These are phyloP conservation scores for Halophytophthora batemanensis DNA, from an alignment of 352 stramenopile species.

Conservation along the genomic window DNA sequence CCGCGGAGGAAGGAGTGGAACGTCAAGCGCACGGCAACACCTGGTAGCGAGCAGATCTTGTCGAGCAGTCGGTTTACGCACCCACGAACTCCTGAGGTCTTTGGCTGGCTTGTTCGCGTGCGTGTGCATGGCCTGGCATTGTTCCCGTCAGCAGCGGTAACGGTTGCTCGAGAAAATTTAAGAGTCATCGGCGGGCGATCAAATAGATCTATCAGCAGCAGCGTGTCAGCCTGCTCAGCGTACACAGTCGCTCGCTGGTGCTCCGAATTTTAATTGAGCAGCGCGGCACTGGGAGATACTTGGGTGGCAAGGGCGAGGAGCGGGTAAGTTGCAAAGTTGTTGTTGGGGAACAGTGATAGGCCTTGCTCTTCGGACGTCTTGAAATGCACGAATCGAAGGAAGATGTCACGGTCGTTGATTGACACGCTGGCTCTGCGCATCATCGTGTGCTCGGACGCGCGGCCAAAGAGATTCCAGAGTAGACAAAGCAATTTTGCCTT, in stretches of 20 bases:
- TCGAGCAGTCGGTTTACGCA: constrained; percentile 22
- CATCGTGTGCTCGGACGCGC: constrained; percentile 17
- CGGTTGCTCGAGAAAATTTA: too few species aligned
- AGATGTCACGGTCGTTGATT: constrained; percentile 9
- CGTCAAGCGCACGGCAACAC: constrained; percentile 8
- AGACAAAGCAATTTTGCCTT: constrained; percentile 23
- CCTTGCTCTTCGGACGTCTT: constrained; percentile 29
- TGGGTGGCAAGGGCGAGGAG: constrained; percentile 11
- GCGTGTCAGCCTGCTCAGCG: too few species aligned
- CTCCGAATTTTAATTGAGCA: too few species aligned
- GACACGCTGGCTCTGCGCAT: constrained; percentile 22
- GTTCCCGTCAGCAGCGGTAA: too few species aligned
- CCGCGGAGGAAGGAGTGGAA: constrained; percentile 24
- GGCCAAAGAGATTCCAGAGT: constrained; percentile 30
- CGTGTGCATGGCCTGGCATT: too few species aligned
- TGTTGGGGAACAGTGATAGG: constrained; percentile 22
- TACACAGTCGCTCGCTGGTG: too few species aligned
- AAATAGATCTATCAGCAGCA: too few species aligned
- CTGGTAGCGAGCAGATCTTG: constrained; percentile 1
- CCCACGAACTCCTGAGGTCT: constrained; percentile 6
- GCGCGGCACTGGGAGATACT: too few species aligned
- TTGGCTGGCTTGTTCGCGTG: background rate
- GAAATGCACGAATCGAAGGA: constrained; percentile 28
- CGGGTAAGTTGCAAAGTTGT: constrained; percentile 12
- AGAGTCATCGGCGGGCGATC: too few species aligned